Percentiles rank a stretch among this genome's conserved stretches.
phyloP scores from a whole-genome alignment of 2,329 filamentous ascomycete genomes.

The Fusarium paranaense region DNA sequence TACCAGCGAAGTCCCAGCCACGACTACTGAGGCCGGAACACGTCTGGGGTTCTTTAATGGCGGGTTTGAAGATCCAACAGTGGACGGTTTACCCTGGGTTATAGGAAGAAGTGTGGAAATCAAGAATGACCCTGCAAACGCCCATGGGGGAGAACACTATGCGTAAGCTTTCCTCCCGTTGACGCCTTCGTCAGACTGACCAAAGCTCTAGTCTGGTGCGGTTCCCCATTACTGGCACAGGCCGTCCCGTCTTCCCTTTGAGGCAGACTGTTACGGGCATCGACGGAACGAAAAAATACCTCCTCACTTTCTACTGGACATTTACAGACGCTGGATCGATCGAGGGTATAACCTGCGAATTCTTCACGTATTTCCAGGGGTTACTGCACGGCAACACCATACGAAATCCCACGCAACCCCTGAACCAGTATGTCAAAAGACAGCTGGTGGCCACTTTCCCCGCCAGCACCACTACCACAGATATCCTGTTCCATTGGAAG shows the following conservation, averaged over 20 bases:
- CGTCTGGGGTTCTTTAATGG: not conserved
- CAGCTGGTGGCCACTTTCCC: not conserved
- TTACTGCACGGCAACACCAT: not conserved
- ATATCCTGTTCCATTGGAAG: not conserved
- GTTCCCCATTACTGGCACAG: not conserved
- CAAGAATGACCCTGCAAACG: not conserved
- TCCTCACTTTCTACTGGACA: not conserved
- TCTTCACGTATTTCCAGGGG: not conserved
- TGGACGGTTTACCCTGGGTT: not conserved
- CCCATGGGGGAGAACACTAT: not conserved
- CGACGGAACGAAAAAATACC: not conserved
- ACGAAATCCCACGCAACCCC: not conserved
- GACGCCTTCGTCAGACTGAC: not conserved
- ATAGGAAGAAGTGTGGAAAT: not conserved
- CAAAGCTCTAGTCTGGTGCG: not conserved
- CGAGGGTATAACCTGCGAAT: not conserved
- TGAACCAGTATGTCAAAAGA: not conserved
- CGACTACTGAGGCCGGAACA: not conserved
- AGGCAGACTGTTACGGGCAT: not conserved
- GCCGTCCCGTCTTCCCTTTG: not conserved
- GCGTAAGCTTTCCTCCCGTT: not conserved
- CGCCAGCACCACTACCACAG: not conserved
- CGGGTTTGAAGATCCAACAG: not conserved
- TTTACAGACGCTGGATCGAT: not conserved
- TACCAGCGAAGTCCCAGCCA: not conserved